These are phyloP conservation scores for Fusarium nelsonii DNA, from an alignment of 2,329 filamentous ascomycete species.

Conservation along the genomic window DNA sequence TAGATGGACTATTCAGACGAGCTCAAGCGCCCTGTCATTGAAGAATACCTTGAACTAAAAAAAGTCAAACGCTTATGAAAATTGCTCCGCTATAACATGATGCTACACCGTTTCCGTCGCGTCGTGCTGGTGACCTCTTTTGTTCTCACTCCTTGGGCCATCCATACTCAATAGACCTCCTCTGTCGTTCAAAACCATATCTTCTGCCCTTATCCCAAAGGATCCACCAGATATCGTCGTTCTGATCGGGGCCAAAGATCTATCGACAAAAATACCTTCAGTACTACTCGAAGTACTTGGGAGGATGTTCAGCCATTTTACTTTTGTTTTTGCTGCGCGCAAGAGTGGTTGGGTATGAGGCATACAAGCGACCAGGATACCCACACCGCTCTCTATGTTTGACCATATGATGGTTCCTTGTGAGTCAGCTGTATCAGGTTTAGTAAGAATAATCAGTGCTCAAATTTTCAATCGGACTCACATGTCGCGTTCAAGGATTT, in stretches of 20 bases:
- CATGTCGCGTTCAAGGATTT: slow-evolving; percentile 2
- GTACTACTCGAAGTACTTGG: not conserved
- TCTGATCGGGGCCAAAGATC: not conserved
- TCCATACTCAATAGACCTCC: slow-evolving; percentile 3
- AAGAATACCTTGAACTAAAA: too few relatives aligned
- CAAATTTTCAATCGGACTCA: not conserved
- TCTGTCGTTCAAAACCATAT: not conserved
- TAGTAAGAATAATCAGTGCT: too few relatives aligned
- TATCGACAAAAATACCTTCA: slow-evolving; percentile 4
- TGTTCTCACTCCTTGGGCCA: not conserved
- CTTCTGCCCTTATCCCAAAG: not conserved
- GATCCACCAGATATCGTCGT: not conserved
- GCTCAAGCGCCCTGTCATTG: not conserved
- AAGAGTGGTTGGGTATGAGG: slow-evolving; percentile 7
- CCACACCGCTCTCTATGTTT: slow-evolving; percentile 3
- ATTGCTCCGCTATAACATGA: too few relatives aligned
- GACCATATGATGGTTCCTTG: slow-evolving; percentile 18
- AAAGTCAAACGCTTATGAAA: not conserved
- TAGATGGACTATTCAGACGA: not conserved
- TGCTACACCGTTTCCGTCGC: not conserved
- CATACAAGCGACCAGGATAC: slow-evolving; percentile 13
- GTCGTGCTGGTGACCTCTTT: not conserved
- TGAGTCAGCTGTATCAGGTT: not conserved
- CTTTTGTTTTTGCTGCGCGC: not conserved
- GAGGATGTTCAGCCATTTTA: not conserved